Percentiles rank a stretch among this genome's conserved stretches.
Conservation (phyloP, 2,329 filamentous ascomycete genomes). For the Triangularia verruculosa region DNA sequence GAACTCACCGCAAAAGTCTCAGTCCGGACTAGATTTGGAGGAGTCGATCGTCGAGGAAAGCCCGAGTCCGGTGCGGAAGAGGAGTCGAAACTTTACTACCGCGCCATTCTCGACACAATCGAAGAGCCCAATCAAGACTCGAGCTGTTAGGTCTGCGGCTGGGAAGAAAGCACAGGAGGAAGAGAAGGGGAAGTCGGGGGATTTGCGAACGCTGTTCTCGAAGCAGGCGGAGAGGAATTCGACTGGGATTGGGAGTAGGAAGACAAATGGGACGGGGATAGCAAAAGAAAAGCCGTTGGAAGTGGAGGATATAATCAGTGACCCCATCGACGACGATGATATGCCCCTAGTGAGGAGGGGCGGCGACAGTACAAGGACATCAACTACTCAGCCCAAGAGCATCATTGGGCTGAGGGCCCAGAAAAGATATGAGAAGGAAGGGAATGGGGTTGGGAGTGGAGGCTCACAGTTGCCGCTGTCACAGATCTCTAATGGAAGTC, state of each 20-base stretch:
- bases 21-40: not conserved
- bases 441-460: not conserved
- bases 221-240: constrained; percentile 51
- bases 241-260: not conserved
- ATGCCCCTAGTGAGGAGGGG: constrained; percentile 37
- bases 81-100: constrained; percentile 24
- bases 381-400: not conserved
- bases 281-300: constrained; percentile 33
- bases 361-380: constrained; percentile 31
- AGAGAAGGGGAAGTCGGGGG: constrained; percentile 53
- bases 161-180: constrained; percentile 39
- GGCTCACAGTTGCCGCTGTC: constrained; percentile 13
- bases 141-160: not conserved
- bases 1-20: constrained; percentile 24
- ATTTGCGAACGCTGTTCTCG: constrained; percentile 59
- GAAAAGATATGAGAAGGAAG: not conserved
- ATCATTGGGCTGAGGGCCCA: not conserved
- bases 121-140: constrained; percentile 30
- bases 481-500: not conserved
- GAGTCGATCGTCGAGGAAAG: not conserved
- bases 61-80: constrained; percentile 42
- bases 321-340: constrained; percentile 58
- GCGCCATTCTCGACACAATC: constrained; percentile 29
- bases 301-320: constrained; percentile 51
- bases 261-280: not conserved